Evolutionary conservation across 164 flowering plant species (phyloP).

Genomic region (Dillenia turbinata): DNA sequence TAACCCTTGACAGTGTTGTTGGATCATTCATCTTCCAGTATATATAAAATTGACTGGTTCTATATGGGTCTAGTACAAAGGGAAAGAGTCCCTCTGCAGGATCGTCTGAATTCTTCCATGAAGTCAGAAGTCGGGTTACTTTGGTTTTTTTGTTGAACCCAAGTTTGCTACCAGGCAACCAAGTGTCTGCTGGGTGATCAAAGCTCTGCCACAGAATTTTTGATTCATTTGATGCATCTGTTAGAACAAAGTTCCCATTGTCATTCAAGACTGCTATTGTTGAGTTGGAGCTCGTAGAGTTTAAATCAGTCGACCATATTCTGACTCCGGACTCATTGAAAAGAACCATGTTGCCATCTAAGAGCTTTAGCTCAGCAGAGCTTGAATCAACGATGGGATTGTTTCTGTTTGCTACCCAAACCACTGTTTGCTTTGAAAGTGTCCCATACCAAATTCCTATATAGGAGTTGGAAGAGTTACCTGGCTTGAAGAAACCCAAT

Average conservation of each 20-base stretch:
- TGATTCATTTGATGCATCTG: neutral
- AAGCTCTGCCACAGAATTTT: slow-evolving; percentile 4
- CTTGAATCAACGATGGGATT: too few species aligned
- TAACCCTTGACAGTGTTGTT: slow-evolving; percentile 4
- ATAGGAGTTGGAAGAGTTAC: too few species aligned
- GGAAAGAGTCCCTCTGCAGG: slow-evolving; percentile 5
- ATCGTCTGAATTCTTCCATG: slow-evolving; percentile 10
- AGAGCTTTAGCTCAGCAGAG: neutral
- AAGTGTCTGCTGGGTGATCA: slow-evolving; percentile 8
- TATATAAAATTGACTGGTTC: neutral
- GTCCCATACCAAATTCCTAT: too few species aligned
- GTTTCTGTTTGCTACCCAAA: too few species aligned
- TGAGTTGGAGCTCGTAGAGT: neutral
- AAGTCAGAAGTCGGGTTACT: neutral
- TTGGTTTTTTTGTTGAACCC: slow-evolving; percentile 1
- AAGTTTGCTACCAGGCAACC: slow-evolving; percentile 9
- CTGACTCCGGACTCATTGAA: neutral
- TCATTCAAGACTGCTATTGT: slow-evolving; percentile 1
- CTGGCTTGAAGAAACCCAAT: too few species aligned
- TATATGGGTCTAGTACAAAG: neutral
- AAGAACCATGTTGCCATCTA: slow-evolving; percentile 5
- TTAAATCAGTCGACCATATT: slow-evolving; percentile 5
- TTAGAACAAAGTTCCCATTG: slow-evolving; percentile 2
- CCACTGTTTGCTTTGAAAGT: too few species aligned
- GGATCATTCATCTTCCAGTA: slow-evolving; percentile 13